Evolutionary conservation across 208 protist species (phyloP).

Genomic region (Leishmania tropica): DNA sequence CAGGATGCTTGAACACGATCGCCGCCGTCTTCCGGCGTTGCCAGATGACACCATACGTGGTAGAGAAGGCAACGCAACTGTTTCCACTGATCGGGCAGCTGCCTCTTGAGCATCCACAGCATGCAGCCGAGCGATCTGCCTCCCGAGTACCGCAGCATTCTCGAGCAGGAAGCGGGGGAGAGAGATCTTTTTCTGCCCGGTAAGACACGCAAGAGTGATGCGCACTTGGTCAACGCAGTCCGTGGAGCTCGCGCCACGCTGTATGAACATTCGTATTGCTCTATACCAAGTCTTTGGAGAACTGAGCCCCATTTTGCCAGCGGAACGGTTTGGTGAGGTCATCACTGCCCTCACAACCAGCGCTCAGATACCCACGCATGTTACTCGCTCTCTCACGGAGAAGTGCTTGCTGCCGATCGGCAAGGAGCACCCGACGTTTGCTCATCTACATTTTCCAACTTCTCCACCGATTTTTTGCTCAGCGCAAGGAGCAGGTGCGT

Average conservation of each 20-base stretch:
- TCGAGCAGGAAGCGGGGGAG: constrained; percentile 41
- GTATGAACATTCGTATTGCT: constrained; percentile 50
- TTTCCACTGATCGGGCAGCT: constrained; percentile 41
- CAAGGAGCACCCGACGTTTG: constrained; percentile 39
- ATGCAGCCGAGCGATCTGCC: constrained; percentile 54
- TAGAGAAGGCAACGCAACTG: constrained; percentile 46
- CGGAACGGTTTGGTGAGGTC: constrained; percentile 41
- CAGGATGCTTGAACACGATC: constrained; percentile 50
- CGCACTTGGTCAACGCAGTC: constrained; percentile 13
- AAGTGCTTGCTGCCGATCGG: constrained; percentile 66
- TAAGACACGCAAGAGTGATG: constrained; percentile 37
- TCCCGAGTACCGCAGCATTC: constrained; percentile 35
- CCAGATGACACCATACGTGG: constrained; percentile 54
- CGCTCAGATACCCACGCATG: constrained; percentile 35
- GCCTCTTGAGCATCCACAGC: constrained; percentile 51
- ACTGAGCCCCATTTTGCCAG: constrained; percentile 53
- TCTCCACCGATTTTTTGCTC: constrained; percentile 45
- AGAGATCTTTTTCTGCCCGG: constrained; percentile 56
- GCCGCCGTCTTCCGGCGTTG: constrained; percentile 69
- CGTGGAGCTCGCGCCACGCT: constrained; percentile 39
- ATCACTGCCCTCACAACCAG: constrained; percentile 36
- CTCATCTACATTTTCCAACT: constrained; percentile 41
- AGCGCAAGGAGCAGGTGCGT: constrained; percentile 15
- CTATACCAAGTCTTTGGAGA: constrained; percentile 74
- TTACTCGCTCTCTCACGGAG: constrained; percentile 49